Base-by-base conservation (phyloP, 2,329 filamentous ascomycete genomes). In the Aspergillus transmontanensis region DNA sequence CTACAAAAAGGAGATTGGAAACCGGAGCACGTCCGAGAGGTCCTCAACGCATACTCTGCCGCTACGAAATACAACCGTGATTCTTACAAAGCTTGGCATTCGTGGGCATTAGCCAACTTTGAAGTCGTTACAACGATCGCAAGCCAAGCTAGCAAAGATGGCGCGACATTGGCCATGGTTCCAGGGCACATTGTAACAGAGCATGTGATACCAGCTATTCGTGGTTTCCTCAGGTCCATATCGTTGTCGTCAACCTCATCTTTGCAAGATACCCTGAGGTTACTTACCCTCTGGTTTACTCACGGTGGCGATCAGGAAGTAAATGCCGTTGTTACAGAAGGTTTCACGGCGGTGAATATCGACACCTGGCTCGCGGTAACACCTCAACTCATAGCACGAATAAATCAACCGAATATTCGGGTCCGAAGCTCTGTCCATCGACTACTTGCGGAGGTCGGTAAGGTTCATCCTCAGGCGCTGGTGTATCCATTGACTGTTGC, bases 61-160 rank as follows among this genome's bases (percentile, higher is more conserved):
- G 96, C 96, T 1, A 99, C 95, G 2, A 90, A 92, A 63, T 97
- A 96, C 80, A 96, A 99, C 75, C 90, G 93, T 39, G 89, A 90
- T 65, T 99, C 94, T 88, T 99, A 99, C 82, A 99, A 99, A 80
- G 95, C 96, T 9, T 99, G 95, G 95, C 95, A 99, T 79, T 92
- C 95, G 0, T 99, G 95, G 94, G 96, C 95, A 12, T 80, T 99
- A 66, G 94, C 95, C 59, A 99, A 99, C 78, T 99, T 99, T 72
- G 94, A 99, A 79, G 95, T 99, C 62, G 94, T 98, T 43, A 96
- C 95, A 70, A 88, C 90, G 0, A 82, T 95, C 62, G 87, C 89
- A 10, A 85, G 90, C 26, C 86, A 88, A 61, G 85, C 85, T 19
- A 90, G 90, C 66, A 84, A 86, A 53, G 85, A 87, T 65, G 81